phyloP scores from a whole-genome alignment of 148 eudicot genomes.

The Rhododendron kiyosumense region DNA sequence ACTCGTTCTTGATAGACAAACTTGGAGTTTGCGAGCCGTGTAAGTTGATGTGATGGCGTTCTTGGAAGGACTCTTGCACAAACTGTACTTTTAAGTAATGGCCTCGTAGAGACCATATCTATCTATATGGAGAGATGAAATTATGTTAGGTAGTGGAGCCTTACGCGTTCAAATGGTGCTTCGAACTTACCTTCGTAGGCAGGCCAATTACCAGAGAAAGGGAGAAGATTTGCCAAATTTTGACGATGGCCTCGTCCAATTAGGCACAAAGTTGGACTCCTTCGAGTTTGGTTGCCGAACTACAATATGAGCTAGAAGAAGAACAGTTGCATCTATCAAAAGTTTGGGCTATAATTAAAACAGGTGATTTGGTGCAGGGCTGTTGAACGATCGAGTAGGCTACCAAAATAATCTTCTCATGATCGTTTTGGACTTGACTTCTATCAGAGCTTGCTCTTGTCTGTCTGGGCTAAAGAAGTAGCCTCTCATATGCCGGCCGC shows the following conservation, averaged over 20 bases:
- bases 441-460: background rate
- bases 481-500: background rate
- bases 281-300: background rate
- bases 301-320: background rate
- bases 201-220: background rate
- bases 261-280: background rate
- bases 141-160: background rate
- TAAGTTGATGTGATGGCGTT: background rate
- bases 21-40: background rate
- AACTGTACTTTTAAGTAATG: background rate
- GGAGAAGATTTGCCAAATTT: no score
- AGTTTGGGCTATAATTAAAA: background rate
- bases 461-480: background rate
- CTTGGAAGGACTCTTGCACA: background rate
- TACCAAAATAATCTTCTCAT: background rate
- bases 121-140: background rate
- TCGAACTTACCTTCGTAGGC: background rate
- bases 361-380: background rate
- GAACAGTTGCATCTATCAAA: background rate
- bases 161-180: background rate
- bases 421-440: background rate
- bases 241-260: background rate
- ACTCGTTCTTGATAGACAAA: no score
- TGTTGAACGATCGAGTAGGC: background rate
- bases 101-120: background rate